Percentiles rank a stretch among this genome's conserved stretches.
phyloP scores from a whole-genome alignment of 352 stramenopile species.

The Globisporangium recalcitrans region DNA sequence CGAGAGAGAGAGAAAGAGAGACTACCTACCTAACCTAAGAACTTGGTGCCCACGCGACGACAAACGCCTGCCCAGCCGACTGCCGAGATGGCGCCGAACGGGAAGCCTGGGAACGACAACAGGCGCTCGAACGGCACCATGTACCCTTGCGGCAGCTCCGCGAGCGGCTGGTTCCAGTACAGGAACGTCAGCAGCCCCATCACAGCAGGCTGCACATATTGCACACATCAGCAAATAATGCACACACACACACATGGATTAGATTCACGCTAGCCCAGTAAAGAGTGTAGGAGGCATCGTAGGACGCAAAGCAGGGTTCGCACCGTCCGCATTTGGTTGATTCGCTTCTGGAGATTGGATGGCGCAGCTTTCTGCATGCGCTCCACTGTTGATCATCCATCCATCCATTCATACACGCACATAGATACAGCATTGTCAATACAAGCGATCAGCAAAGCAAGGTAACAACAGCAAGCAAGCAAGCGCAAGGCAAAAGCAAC shows the following conservation, averaged over 20 bases:
- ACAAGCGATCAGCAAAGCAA: neutral
- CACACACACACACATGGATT: constrained; percentile 4
- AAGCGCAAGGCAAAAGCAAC: neutral
- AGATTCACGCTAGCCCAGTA: neutral
- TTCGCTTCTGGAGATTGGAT: constrained; percentile 68
- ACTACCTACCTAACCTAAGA: constrained; percentile 36
- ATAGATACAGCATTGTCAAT: neutral
- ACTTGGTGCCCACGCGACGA: constrained; percentile 62
- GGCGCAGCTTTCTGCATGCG: constrained; percentile 59
- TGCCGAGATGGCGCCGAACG: constrained; percentile 65
- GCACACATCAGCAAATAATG: neutral
- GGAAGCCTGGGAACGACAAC: constrained; percentile 72
- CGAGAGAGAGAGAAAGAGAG: neutral
- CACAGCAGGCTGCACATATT: constrained; percentile 36
- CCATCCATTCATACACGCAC: constrained; percentile 1
- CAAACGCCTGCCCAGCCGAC: constrained; percentile 74
- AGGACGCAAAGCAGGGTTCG: constrained; percentile 17
- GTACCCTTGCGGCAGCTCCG: constrained; percentile 61
- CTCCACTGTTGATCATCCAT: constrained; percentile 32
- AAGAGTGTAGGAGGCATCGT: neutral
- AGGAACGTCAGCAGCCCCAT: constrained; percentile 49
- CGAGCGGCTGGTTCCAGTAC: constrained; percentile 79
- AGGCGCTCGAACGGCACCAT: constrained; percentile 78
- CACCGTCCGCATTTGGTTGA: constrained; percentile 69
- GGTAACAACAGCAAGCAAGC: neutral